Base-by-base conservation (phyloP, 2,329 filamentous ascomycete species). In the Dryadomyces quercivorus region DNA sequence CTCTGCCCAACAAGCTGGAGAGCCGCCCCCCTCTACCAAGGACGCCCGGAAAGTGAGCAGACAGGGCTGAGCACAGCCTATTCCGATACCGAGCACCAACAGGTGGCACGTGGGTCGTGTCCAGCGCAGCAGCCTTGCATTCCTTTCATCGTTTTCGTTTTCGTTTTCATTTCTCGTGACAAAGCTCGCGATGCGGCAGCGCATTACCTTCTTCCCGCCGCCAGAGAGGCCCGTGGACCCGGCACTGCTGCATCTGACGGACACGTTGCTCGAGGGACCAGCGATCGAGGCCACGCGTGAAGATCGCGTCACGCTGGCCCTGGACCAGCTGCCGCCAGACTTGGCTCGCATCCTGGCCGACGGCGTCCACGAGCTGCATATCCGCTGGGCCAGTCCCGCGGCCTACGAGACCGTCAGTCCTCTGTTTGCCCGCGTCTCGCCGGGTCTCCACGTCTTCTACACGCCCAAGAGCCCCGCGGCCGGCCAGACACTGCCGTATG, bases 401-500 rank as follows among this genome's bases (percentile, higher is more conserved):
- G 63, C 75, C 1, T 84, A 84, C 65, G 71, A 78, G 43, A 72
- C 78, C 1, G 71, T 84, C 47, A 75, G 83, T 43, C 91, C 91
- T 1, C 85, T 93, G 62, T 73, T 80, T 46, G 89, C 89, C 52
- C 80, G 86, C 56, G 68, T 90, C 15, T 82, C 88, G 2, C 84
- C 91, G 0, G 92, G 92, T 2, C 71, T 97, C 21, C 90, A 96
- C 71, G 73, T 90, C 26, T 86, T 86, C 62, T 90, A 84, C 65
- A 86, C 85, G 0, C 85, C 86, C 0, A 47, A n/a, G 26, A 31
- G 18, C 40, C 52, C 6, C 12, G 42, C 54, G 16, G 21, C 45
- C 20, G n/a, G 9, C 12, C 15, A 15, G 13, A 13, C 12, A 16
- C 9, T 9, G 7, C 2, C 50, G 40, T 20, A 16, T 5, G 16